These are phyloP conservation scores for Escallonia rubra DNA, from an alignment of 129 eudicot species.

Conservation along the genomic window DNA sequence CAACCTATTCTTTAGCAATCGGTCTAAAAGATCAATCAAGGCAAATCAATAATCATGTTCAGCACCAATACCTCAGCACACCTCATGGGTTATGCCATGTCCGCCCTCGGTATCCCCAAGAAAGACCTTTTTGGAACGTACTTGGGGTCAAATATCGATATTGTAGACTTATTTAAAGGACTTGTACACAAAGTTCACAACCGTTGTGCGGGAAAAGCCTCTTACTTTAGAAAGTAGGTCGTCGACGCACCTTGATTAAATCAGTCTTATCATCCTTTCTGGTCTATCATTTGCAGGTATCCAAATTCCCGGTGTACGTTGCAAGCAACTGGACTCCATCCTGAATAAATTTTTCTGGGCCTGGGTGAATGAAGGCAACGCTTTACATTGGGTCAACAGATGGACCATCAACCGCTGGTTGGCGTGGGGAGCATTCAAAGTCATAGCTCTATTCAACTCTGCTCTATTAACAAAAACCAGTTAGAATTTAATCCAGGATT, in stretches of 20 bases:
- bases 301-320: background rate
- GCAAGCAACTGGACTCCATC: background rate
- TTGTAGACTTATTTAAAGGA: background rate
- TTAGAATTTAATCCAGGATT: too few relatives aligned
- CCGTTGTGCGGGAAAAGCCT: background rate
- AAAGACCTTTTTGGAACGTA: background rate
- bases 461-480: too few relatives aligned
- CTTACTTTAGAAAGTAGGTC: background rate
- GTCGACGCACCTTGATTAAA: background rate
- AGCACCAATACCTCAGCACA: background rate
- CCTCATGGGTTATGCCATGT: background rate
- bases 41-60: background rate
- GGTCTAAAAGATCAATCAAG: background rate
- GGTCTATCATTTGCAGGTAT: background rate
- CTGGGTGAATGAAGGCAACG: too few relatives aligned
- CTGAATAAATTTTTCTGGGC: background rate
- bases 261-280: background rate
- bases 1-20: background rate
- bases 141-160: background rate
- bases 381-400: too few relatives aligned
- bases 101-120: background rate
- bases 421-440: too few relatives aligned
- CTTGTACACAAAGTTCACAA: background rate
- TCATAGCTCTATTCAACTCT: too few relatives aligned
- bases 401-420: too few relatives aligned